Base-by-base conservation (phyloP, 2,329 filamentous ascomycete species). In the Ascochyta clinopodiicola region DNA sequence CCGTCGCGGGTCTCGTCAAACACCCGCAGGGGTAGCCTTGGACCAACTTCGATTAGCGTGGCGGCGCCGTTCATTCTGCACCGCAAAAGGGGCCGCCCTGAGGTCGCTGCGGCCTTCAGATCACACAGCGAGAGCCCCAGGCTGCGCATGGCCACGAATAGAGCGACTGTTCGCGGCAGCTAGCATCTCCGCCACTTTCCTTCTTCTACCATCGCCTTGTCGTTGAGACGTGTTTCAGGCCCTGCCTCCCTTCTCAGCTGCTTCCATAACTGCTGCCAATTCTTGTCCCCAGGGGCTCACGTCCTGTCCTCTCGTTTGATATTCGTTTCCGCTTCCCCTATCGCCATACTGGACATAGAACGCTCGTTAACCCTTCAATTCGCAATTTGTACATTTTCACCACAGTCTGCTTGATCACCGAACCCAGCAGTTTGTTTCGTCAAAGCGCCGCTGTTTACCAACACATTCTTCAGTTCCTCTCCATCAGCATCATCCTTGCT, bases 261-360 rank as follows among this genome's bases (percentile, higher is more conserved):
- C 59, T 49, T 53, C 46, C 67, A 66, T 63, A 67, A 62, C 61
- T 69, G 64, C 67, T 61, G 56, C 56, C 37, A 38, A 25, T 58
- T 53, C 60, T 58, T 58, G 56, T 57, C 50, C 52, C 57, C 44
- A 62, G 60, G 68, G 64, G 64, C 68, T 45, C 38, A 60, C 58
- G 70, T 70, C 68, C 70, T 66, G 62, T 72, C 60, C 72, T 60
- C 60, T 75, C 72, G 70, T 75, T 75, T 75, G 69, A 73, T 63
- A 60, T 62, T 54, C 43, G 62, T 70, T 63, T 71, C 63, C 62
- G 31, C 56, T 60, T 55, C 58, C 59, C 46, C 37, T 65, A 63
- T 65, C 68, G 54, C 63, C 60, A 47, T 56, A 27, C 59, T 43
- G 47, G 40, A 58, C 56, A 60, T 61, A 61, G 56, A 61, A 70